Evolutionary conservation across 768 basidiomycete species (phyloP).

Genomic region (Lentinula aciculospora): DNA sequence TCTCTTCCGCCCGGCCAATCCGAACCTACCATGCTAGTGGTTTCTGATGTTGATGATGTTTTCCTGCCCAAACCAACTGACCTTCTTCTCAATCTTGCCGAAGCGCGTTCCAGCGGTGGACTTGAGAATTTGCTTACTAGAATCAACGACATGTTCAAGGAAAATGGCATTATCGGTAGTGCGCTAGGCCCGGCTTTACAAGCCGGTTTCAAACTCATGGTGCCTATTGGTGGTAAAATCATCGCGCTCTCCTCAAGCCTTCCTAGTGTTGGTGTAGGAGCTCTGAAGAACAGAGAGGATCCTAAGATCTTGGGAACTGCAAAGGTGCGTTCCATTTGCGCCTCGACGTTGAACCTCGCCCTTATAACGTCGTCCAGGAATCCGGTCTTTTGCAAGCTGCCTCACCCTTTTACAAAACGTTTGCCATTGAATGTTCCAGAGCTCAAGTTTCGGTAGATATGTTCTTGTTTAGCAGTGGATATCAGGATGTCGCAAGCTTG

Average conservation of each 20-base stretch:
- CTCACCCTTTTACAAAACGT: slow-evolving; percentile 94
- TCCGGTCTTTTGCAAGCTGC: slow-evolving; percentile 90
- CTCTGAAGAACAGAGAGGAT: slow-evolving; percentile 95
- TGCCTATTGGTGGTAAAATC: slow-evolving; percentile 89
- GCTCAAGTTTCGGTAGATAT: slow-evolving; percentile 98
- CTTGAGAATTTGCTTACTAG: slow-evolving; percentile 78
- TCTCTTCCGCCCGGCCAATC: slow-evolving; percentile 64
- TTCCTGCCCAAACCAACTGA: slow-evolving; percentile 97
- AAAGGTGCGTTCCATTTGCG: slow-evolving; percentile 35
- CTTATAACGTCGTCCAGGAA: slow-evolving; percentile 35
- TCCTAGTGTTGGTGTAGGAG: slow-evolving; percentile 84
- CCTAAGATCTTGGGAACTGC: slow-evolving; percentile 92
- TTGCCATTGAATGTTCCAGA: slow-evolving; percentile 96
- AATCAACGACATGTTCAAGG: slow-evolving; percentile 96
- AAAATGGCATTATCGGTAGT: slow-evolving; percentile 89
- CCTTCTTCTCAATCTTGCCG: slow-evolving; percentile 90
- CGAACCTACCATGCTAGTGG: slow-evolving; percentile 93
- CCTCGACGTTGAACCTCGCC: neutral
- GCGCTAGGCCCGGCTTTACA: slow-evolving; percentile 93
- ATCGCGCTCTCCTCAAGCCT: slow-evolving; percentile 80
- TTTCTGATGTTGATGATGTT: slow-evolving; percentile 94
- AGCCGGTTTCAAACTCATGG: slow-evolving; percentile 94
- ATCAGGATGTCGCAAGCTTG: slow-evolving; percentile 93
- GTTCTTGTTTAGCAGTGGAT: slow-evolving; percentile 93
- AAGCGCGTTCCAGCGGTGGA: slow-evolving; percentile 55